Base-by-base conservation (phyloP, 495 filamentous ascomycete genomes). In the Extremus antarcticus region DNA sequence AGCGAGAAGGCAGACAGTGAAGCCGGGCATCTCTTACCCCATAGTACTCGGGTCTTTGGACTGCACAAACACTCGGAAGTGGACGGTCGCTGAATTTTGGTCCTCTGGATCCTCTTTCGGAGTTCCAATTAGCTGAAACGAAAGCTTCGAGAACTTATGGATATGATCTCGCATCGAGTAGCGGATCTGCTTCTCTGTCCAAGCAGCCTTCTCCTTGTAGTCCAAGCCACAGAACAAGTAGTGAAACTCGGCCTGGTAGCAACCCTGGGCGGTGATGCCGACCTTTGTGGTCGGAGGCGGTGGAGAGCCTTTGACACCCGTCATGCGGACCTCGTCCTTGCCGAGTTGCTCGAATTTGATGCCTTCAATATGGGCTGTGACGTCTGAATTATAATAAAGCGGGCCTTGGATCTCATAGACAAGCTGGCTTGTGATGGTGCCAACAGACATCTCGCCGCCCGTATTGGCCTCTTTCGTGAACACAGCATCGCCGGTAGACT, bases 211-310 rank as follows among this genome's bases (percentile, higher is more conserved):
- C 22, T 54, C 61, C 3, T 43, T 17, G 52, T 67, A 59, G 50
- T 67, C 65, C 21, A 71, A 59, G 21, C 68, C 11, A 64, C 56
- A 48, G 61, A 67, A 57, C 61, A 68, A 46, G 55, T 59, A 16
- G 56, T 54, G 62, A 8, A 71, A 46, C 54, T 66, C 62, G 19
- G 61, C 61, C 46, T 66, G 62, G 53, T 62, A 63, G 45, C 64
- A 62, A 13, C 64, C 64, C 16, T 47, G 29, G 11, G 61, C 61
- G 3, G 61, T 64, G 40, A 66, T 40, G 16, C 62, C 64, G 16
- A 64, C 41, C 51, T 65, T 62, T 9, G 62, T 66, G 0, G 63
- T 66, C 15, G 58, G 29, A 15, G 63, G 63, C 1, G 63, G 63
- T 4, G 54, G 51, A 19, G 24, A 43, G 32, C 49, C 55, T 13